These are phyloP conservation scores for Neofusicoccum parvum DNA, from an alignment of 2,329 filamentous ascomycete species.

Conservation along the genomic window DNA sequence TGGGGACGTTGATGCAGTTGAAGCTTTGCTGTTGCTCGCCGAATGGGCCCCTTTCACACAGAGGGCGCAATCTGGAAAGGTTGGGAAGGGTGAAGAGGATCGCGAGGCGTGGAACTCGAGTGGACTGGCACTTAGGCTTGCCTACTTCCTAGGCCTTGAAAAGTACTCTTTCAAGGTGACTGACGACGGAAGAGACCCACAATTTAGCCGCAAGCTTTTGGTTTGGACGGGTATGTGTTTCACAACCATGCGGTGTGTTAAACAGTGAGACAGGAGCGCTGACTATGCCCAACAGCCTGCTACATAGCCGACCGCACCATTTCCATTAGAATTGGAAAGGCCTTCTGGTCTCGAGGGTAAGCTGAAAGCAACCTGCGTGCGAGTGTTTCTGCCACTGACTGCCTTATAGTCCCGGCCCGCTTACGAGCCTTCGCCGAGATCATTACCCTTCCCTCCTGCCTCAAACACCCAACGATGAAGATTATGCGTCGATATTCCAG, in stretches of 20 bases:
- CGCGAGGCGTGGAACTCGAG: conserved; percentile 78
- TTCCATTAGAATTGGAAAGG: conserved; percentile 70
- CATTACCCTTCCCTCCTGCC: conserved; percentile 70
- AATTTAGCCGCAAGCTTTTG: conserved; percentile 64
- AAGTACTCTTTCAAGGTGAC: conserved; percentile 67
- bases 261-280: background rate
- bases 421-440: conserved; percentile 64
- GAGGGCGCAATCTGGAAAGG: conserved; percentile 60
- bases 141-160: conserved; percentile 71
- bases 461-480: conserved; percentile 61
- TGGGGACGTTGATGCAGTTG: conserved; percentile 70
- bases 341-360: conserved; percentile 68
- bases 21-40: conserved; percentile 68
- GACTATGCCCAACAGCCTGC: conserved; percentile 47
- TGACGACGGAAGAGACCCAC: conserved; percentile 59
- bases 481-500: conserved; percentile 70
- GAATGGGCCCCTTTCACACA: conserved; percentile 73
- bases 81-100: conserved; percentile 73
- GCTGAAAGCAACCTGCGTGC: background rate
- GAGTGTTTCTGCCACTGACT: background rate
- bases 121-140: conserved; percentile 68
- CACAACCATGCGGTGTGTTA: background rate
- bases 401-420: conserved; percentile 58
- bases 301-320: conserved; percentile 70
- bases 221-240: conserved; percentile 61